Base-by-base conservation (phyloP, 176 grass and related monocot genomes). In the Aegilops bicornis region DNA sequence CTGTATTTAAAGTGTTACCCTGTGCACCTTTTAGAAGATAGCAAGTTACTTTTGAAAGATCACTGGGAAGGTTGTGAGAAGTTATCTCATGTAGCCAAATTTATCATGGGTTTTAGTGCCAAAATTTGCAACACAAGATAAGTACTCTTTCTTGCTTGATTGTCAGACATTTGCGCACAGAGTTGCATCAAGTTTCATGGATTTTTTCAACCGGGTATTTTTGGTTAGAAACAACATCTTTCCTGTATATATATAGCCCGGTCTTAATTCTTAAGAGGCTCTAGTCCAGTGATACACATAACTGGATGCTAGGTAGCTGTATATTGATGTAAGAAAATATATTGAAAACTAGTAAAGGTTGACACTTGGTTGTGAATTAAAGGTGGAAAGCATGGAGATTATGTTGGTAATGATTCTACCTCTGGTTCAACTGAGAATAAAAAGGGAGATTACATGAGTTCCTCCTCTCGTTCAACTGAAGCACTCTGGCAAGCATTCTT, bases 401-500 rank as follows among this genome's bases (percentile, higher is more conserved):
- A 85, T 89, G 39, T 83, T 91, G 70, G 52, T 30, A 58, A 56
- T 77, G 74, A 83, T 24, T 73, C 79, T 79, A 79, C 82, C 20
- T 83, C 58, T 73, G 82, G 50, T 77, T 79, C 76, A 66, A 66
- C 67, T n/a, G 82, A 87, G 27, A 77, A 64, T 76, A 84, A 74
- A 75, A 91, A 73, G 75, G 73, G 79, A 61, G 85, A 63, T 78
- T 76, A 82, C 48, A 36, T 45, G 48, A 36, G 82, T 77, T 88
- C 76, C 56, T 88, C 85, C 61, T 84, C 91, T 70, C 87, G 59
- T 85, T 88, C 92, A 82, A 84, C 74, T 82, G 92, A 94, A 92
- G 77, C 92, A 85, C 78, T 95, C 23, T 99, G 97, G 97, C 94
- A 96, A 86, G 97, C 97, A 3, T 99, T 96, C 85, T 99, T 99